These are phyloP conservation scores for Leucocoprinus gongylophorus DNA, from an alignment of 1,284 basidiomycete species.

Conservation along the genomic window DNA sequence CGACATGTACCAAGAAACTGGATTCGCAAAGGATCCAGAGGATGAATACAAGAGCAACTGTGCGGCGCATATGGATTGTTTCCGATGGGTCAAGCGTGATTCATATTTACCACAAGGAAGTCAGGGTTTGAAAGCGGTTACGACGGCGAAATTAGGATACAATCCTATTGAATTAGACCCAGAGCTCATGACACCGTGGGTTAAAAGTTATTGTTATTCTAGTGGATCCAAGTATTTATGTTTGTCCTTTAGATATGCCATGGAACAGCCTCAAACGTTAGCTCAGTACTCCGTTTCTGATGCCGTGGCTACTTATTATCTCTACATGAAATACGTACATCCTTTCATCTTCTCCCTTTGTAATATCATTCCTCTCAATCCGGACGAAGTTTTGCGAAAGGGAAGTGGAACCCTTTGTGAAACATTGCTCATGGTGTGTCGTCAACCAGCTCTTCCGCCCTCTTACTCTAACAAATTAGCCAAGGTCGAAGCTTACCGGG, in stretches of 20 bases:
- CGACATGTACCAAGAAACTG: slow-evolving; percentile 94
- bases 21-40: slow-evolving; percentile 88
- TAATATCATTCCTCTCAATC: slow-evolving; percentile 97
- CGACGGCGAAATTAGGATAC: slow-evolving; percentile 94
- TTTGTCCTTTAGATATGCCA: slow-evolving; percentile 66
- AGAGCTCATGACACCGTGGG: slow-evolving; percentile 97
- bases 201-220: slow-evolving; percentile 18
- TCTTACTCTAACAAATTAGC: slow-evolving; percentile 4
- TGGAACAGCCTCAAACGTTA: slow-evolving; percentile 92
- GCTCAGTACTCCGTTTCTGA: slow-evolving; percentile 99
- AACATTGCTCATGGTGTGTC: slow-evolving; percentile 88
- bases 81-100: slow-evolving; percentile 99
- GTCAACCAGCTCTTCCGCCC: background rate
- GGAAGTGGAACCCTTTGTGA: slow-evolving; percentile 97
- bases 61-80: slow-evolving; percentile 99
- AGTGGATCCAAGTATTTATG: background rate
- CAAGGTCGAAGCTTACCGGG: slow-evolving; percentile 93
- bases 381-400: slow-evolving; percentile 95
- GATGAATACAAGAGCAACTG: slow-evolving; percentile 92
- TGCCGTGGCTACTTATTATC: slow-evolving; percentile 98
- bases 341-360: slow-evolving; percentile 99
- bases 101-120: slow-evolving; percentile 99
- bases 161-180: slow-evolving; percentile 97
- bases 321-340: slow-evolving; percentile 99
- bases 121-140: slow-evolving; percentile 98